Conservation (phyloP, 2,329 filamentous ascomycete species). For the Fusarium sp. region DNA sequence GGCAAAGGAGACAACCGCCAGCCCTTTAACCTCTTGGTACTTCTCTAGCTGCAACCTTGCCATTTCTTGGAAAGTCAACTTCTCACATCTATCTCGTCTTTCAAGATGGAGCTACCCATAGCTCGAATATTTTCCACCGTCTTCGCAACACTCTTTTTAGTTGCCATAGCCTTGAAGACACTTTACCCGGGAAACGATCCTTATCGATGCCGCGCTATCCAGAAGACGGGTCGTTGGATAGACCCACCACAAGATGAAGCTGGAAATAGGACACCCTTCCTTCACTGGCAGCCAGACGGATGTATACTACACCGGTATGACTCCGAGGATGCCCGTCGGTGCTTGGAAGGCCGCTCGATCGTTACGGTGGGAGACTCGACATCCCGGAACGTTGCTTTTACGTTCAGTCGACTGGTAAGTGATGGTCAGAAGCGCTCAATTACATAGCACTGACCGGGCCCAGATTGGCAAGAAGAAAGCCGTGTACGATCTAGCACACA, state of each 20-base stretch:
- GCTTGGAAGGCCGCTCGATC: slow-evolving; percentile 62
- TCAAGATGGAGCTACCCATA: not conserved
- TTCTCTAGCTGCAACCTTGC: no score
- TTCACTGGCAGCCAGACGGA: slow-evolving; percentile 67
- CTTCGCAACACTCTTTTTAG: not conserved
- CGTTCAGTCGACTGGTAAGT: slow-evolving; percentile 47
- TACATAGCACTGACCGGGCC: not conserved
- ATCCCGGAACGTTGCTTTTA: slow-evolving; percentile 68
- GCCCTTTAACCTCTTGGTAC: no score
- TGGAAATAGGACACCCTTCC: slow-evolving; percentile 47
- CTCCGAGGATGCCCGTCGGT: slow-evolving; percentile 60
- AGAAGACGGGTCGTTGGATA: slow-evolving; percentile 63
- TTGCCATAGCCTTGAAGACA: not conserved
- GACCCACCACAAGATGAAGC: slow-evolving; percentile 43
- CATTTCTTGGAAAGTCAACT: no score
- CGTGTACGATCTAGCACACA: not conserved
- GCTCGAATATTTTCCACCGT: not conserved
- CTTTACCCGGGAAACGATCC: slow-evolving; percentile 54
- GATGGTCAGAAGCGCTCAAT: rapidly evolving
- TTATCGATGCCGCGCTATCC: slow-evolving; percentile 63
- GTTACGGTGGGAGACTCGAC: slow-evolving; percentile 70
- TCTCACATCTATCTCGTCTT: not conserved
- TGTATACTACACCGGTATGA: slow-evolving; percentile 69
- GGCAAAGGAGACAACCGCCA: no score
- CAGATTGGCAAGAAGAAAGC: slow-evolving; percentile 5